phyloP scores from a whole-genome alignment of 306 rosid species.

The Malus domestica region DNA sequence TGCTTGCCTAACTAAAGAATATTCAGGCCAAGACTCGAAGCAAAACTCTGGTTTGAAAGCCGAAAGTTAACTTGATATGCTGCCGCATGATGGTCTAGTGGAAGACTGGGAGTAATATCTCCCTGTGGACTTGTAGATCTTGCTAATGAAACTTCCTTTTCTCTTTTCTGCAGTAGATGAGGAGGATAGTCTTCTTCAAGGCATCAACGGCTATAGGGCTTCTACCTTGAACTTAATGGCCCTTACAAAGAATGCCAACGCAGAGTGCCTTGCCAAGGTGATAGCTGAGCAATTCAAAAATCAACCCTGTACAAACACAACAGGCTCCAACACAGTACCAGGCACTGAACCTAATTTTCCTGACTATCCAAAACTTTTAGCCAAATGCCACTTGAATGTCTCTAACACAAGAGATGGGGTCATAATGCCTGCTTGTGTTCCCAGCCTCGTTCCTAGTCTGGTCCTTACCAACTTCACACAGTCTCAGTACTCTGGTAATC shows the following conservation, averaged over 20 bases:
- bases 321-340: constrained; percentile 82
- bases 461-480: constrained; percentile 71
- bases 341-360: constrained; percentile 83
- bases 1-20: neutral
- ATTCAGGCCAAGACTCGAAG: neutral
- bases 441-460: constrained; percentile 43
- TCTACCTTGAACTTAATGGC: constrained; percentile 43
- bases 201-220: constrained; percentile 61
- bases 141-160: constrained; percentile 8
- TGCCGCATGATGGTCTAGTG: neutral
- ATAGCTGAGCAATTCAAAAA: constrained; percentile 75
- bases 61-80: neutral
- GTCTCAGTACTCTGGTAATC: constrained; percentile 62
- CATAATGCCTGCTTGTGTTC: constrained; percentile 80
- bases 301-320: constrained; percentile 76
- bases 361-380: constrained; percentile 53
- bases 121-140: constrained; percentile 7
- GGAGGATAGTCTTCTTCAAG: constrained; percentile 53
- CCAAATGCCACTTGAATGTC: constrained; percentile 62
- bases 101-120: neutral
- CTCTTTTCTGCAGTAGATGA: constrained; percentile 41
- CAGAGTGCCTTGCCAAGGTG: constrained; percentile 71
- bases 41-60: neutral
- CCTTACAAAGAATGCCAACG: constrained; percentile 53
- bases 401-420: constrained; percentile 70